Evolutionary conservation across 352 stramenopile species (phyloP).

Genomic region (Elongisporangium anandrum): DNA sequence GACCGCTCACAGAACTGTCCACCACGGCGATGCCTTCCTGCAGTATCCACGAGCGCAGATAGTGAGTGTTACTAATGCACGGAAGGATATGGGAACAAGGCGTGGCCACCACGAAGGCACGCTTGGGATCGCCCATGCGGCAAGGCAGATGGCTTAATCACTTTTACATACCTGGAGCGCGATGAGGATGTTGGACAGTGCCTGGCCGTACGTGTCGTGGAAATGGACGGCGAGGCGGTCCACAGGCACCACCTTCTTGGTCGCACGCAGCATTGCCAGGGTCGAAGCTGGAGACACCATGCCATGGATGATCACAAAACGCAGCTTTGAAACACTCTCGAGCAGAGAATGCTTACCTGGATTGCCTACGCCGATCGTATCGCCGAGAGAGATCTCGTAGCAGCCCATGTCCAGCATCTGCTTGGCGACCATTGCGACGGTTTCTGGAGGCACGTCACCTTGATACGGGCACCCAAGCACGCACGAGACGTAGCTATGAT

Average conservation of each 20-base stretch:
- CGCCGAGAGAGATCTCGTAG: constrained; percentile 93
- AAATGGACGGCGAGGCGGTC: constrained; percentile 94
- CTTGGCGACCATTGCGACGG: constrained; percentile 81
- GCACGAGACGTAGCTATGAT: constrained; percentile 91
- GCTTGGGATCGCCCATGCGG: not conserved
- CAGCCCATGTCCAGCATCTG: constrained; percentile 92
- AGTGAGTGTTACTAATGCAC: not conserved
- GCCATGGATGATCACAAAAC: not conserved
- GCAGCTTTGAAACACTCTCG: constrained; percentile 1
- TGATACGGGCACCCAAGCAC: constrained; percentile 97
- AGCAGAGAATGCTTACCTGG: constrained; percentile 43
- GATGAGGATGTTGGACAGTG: constrained; percentile 93
- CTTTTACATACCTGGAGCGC: constrained; percentile 62
- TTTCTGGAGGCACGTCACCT: constrained; percentile 75
- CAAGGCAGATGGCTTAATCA: not conserved
- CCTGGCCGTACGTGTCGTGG: constrained; percentile 97
- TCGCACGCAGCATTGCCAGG: constrained; percentile 71
- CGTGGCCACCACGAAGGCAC: not conserved
- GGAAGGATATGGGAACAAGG: not conserved
- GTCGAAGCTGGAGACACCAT: constrained; percentile 50
- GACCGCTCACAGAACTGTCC: constrained; percentile 93
- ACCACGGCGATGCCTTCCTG: constrained; percentile 91
- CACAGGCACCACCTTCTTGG: constrained; percentile 75
- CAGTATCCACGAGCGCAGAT: constrained; percentile 11
- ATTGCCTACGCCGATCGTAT: constrained; percentile 93